phyloP scores from a whole-genome alignment of 441 rosid genomes.

The Omphalea diandra region DNA sequence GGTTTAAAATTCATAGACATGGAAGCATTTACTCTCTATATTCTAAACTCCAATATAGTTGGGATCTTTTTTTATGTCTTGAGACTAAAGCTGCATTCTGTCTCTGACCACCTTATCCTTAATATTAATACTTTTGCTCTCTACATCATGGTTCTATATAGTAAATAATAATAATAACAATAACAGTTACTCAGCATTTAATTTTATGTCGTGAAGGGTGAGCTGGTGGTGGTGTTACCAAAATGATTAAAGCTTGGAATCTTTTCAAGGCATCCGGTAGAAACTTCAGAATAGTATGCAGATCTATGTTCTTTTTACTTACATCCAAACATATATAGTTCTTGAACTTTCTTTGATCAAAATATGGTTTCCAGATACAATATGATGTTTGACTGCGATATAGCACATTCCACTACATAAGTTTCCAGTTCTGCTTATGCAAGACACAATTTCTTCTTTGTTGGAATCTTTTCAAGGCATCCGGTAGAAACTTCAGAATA shows the following conservation, averaged over 20 bases:
- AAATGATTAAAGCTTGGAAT: constrained; percentile 10
- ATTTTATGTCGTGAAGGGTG: neutral
- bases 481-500: constrained; percentile 15
- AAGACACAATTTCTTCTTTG: no score
- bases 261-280: no score
- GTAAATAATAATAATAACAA: neutral
- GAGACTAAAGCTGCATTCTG: constrained; percentile 6
- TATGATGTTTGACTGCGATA: neutral
- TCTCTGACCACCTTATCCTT: neutral
- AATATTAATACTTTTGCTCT: neutral
- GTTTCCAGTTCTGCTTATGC: neutral
- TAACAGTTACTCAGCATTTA: neutral
- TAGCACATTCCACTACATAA: constrained; percentile 7
- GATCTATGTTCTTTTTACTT: neutral
- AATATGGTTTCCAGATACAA: no score
- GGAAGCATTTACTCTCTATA: neutral
- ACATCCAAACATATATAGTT: neutral
- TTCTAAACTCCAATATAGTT: neutral
- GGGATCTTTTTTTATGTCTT: neutral
- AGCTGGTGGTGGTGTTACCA: neutral
- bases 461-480: neutral
- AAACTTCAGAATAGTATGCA: constrained; percentile 3
- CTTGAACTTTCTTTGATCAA: constrained; percentile 12
- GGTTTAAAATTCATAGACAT: no score
- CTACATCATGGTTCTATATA: constrained; percentile 17